phyloP scores from a whole-genome alignment of 1,284 basidiomycete species.

The Fomitiporia mediterranea region DNA sequence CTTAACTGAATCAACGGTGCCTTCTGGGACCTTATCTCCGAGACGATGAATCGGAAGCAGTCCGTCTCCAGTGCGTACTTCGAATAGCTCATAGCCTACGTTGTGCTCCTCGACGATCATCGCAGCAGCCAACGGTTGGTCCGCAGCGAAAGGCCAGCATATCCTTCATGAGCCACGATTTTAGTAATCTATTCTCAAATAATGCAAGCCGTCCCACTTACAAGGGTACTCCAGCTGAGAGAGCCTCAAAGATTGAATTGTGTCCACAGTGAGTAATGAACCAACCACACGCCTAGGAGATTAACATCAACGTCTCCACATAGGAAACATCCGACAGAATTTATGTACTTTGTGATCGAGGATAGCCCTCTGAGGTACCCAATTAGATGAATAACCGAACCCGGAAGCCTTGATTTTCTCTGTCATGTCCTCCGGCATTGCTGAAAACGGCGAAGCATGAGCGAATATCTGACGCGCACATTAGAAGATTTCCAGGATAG shows the following conservation, averaged over 20 bases:
- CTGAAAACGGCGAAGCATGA: conserved; percentile 12
- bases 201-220: neutral
- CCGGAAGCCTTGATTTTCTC: conserved; percentile 15
- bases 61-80: conserved; percentile 26
- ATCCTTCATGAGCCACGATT: conserved; percentile 24
- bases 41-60: conserved; percentile 21
- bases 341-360: conserved; percentile 15
- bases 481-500: neutral
- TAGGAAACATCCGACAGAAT: neutral
- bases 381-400: conserved; percentile 14
- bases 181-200: neutral
- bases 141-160: conserved; percentile 26
- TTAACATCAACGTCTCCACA: neutral
- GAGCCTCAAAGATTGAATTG: conserved; percentile 20
- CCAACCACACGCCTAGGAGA: conserved; percentile 20
- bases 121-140: conserved; percentile 26
- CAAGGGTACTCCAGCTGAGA: conserved; percentile 19
- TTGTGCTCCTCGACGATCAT: conserved; percentile 23
- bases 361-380: conserved; percentile 20
- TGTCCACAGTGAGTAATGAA: conserved; percentile 22
- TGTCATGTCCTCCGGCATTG: conserved; percentile 10
- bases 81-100: conserved; percentile 29
- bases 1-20: conserved; percentile 3
- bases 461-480: conserved; percentile 6
- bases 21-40: conserved; percentile 6